These are phyloP conservation scores for Xylaria sp. DNA, from an alignment of 2,329 filamentous ascomycete genomes.

Conservation along the genomic window DNA sequence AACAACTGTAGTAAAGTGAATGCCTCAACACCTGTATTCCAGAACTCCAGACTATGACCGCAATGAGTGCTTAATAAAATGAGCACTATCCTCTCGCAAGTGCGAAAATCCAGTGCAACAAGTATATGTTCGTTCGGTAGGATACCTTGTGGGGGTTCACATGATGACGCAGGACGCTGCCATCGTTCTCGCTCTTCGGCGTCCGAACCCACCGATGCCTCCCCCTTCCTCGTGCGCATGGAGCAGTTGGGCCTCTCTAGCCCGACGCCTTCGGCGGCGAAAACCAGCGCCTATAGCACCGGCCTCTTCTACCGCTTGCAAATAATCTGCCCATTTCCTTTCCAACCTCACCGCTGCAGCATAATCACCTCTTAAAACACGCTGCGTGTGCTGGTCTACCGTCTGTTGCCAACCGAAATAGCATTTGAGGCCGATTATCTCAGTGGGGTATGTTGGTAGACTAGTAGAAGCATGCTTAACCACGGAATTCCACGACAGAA, in stretches of 20 bases:
- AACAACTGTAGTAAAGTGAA: background rate
- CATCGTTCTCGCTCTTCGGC: constrained; percentile 72
- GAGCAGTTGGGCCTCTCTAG: constrained; percentile 81
- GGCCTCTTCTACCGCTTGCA: constrained; percentile 90
- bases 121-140: background rate
- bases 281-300: constrained; percentile 73
- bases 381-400: constrained; percentile 91
- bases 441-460: constrained; percentile 71
- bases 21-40: constrained; percentile 19
- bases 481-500: constrained; percentile 86
- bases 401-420: constrained; percentile 97
- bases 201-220: constrained; percentile 61
- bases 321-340: constrained; percentile 92
- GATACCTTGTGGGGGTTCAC: constrained; percentile 55
- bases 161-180: constrained; percentile 70
- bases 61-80: constrained; percentile 12
- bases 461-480: constrained; percentile 63
- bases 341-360: constrained; percentile 81
- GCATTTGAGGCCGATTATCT: constrained; percentile 89
- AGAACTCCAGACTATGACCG: constrained; percentile 29
- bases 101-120: background rate
- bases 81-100: background rate
- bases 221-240: constrained; percentile 85
- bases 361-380: constrained; percentile 82
- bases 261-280: constrained; percentile 77